Percentiles rank a stretch among this genome's conserved stretches.
These are phyloP conservation scores for Candida quercuum DNA, from an alignment of 805 yeast species.

Conservation along the genomic window DNA sequence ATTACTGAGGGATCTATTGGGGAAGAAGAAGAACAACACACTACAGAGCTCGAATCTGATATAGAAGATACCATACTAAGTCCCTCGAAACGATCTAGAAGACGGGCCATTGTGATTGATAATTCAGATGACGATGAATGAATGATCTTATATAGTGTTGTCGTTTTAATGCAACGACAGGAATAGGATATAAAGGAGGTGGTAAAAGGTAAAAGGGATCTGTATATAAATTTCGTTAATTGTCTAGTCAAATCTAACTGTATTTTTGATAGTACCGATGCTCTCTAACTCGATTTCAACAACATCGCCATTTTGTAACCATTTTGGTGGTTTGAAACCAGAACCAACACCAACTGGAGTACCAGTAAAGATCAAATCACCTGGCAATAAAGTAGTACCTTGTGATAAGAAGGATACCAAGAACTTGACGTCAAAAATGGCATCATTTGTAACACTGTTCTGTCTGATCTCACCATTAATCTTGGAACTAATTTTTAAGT, in stretches of 20 bases:
- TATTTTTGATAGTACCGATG: slow-evolving; percentile 38
- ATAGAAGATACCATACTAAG: too few relatives aligned
- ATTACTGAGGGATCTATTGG: neutral
- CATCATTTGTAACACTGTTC: slow-evolving; percentile 39
- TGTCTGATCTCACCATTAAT: slow-evolving; percentile 47
- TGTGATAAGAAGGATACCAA: slow-evolving; percentile 42
- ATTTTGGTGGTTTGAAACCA: slow-evolving; percentile 37
- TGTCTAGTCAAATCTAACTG: slow-evolving; percentile 26
- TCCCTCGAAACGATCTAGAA: too few relatives aligned
- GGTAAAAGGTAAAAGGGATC: too few relatives aligned
- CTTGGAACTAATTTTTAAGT: slow-evolving; percentile 32
- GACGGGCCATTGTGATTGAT: too few relatives aligned
- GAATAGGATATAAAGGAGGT: too few relatives aligned
- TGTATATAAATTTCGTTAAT: neutral
- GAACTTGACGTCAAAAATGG: slow-evolving; percentile 41
- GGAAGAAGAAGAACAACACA: too few relatives aligned
- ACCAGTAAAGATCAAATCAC: slow-evolving; percentile 51
- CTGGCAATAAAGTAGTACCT: slow-evolving; percentile 48
- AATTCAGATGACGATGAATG: too few relatives aligned
- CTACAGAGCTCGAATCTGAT: too few relatives aligned
- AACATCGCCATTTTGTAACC: slow-evolving; percentile 39
- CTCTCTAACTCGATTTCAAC: slow-evolving; percentile 36
- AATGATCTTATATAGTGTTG: too few relatives aligned
- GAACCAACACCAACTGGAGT: slow-evolving; percentile 53
- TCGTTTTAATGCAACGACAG: too few relatives aligned